A percentile compares a stretch with the other conserved stretches of the same genome.
Conservation (phyloP, 345 rosid genomes). For the Syzygium aqueum region DNA sequence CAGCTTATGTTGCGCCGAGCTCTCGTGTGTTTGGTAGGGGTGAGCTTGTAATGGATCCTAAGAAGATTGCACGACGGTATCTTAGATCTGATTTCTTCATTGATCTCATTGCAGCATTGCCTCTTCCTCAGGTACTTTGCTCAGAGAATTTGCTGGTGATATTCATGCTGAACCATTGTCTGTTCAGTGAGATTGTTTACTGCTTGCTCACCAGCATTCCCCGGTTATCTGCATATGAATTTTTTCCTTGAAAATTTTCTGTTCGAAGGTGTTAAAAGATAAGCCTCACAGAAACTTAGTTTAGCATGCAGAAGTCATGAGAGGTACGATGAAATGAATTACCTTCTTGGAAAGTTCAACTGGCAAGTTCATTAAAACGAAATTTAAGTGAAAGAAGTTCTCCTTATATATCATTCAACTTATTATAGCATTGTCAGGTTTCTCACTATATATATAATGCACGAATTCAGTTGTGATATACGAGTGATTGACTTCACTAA, state of each 20-base stretch:
- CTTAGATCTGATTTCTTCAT: slow-evolving; percentile 71
- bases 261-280: background rate
- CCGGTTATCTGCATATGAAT: background rate
- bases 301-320: background rate
- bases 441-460: background rate
- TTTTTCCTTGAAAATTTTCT: background rate
- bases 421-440: background rate
- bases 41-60: slow-evolving; percentile 88
- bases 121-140: slow-evolving; percentile 76
- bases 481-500: background rate
- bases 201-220: background rate
- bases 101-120: slow-evolving; percentile 80
- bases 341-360: background rate
- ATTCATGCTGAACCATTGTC: background rate
- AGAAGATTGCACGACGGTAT: slow-evolving; percentile 63
- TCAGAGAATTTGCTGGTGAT: background rate
- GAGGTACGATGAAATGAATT: background rate
- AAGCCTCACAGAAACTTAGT: background rate
- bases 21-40: slow-evolving; percentile 92
- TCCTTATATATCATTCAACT: background rate
- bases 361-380: background rate
- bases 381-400: background rate
- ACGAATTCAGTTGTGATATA: background rate
- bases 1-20: slow-evolving; percentile 79
- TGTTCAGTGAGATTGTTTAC: background rate